Base-by-base conservation (phyloP, 2,329 filamentous ascomycete genomes). In the Thielaviopsis ethacetica region DNA sequence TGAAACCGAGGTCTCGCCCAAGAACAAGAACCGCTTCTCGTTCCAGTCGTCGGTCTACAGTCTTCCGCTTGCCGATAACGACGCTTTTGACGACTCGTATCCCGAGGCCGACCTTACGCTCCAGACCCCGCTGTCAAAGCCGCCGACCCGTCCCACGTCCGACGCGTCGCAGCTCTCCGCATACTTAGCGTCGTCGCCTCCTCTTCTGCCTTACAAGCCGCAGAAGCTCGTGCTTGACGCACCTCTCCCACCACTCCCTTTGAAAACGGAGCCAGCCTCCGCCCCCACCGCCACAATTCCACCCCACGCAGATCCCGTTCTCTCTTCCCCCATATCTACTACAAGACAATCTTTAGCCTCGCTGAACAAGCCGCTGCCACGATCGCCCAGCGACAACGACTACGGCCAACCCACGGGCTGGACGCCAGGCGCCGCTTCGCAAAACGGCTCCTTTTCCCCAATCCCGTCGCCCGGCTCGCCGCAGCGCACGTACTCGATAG, bases 331-430 rank as follows among this genome's bases (percentile, higher is more conserved):
- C 5, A 64, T 65, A 47, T 67, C 69, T 19, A 62, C 64, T 13
- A 65, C 65, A 41, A 44, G 38, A 15, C 63, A 63, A 50, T 59
- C 64, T 56, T 66, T 67, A 27, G 72, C 72, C 9, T 71, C 76
- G 63, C 72, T 76, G 50, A 76, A 80, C 68, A 81, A 80, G 63
- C 76, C 76, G 26, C 66, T 79, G 4, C 78, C 78, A 12, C 80
- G 73, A 63, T 81, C 79, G 6, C 79, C 79, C 61, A 67, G 68
- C 63, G 70, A 78, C 59, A 68, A 78, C 66, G 68, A 75, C 62
- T 71, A 81, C 62, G 75, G 75, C 57, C 72, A 69, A 30, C 73
- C 80, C 64, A 81, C 82, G 65, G 75, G 74, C 65, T 82, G 79
- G 79, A 56, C 58, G 17, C 53, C 47, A 55, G 57, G 57, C 49